Evolutionary conservation across 495 filamentous ascomycete species (phyloP).

Genomic region (Beverwykella pulmonaria): DNA sequence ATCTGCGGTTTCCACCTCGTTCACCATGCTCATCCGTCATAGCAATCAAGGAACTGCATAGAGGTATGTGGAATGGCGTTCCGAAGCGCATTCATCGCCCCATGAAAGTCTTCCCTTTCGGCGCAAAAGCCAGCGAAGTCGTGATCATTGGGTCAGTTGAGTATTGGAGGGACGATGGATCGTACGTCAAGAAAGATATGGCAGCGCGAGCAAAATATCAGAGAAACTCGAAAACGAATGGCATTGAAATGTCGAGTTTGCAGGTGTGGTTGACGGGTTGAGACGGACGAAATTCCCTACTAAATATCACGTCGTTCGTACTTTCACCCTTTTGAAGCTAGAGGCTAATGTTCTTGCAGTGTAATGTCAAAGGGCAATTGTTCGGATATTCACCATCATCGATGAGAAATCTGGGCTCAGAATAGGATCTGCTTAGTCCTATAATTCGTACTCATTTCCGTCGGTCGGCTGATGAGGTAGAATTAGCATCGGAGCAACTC

Average conservation of each 20-base stretch:
- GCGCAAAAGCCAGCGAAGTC: constrained; percentile 1
- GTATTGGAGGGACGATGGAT: constrained; percentile 13
- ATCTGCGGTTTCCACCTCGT: background rate
- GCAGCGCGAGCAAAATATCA: constrained; percentile 13
- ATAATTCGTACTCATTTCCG: background rate
- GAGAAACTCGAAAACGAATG: background rate
- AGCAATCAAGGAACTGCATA: constrained; percentile 6
- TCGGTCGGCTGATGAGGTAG: background rate
- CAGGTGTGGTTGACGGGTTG: constrained; percentile 15
- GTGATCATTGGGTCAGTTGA: constrained; percentile 8
- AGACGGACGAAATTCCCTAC: background rate
- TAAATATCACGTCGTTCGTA: background rate
- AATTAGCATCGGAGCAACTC: background rate
- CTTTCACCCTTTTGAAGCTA: background rate
- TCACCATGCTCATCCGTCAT: background rate
- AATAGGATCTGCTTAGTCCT: background rate
- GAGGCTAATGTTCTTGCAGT: no score
- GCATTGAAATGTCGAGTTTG: constrained; percentile 10
- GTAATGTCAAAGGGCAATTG: background rate
- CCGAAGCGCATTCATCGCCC: constrained; percentile 11
- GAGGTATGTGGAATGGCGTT: constrained; percentile 17
- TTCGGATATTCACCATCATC: background rate
- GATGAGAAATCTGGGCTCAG: background rate
- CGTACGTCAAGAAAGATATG: constrained; percentile 16
- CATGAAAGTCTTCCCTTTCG: constrained; percentile 11